Conservation (phyloP, 306 rosid species). For the Castanopsis chinensis region DNA sequence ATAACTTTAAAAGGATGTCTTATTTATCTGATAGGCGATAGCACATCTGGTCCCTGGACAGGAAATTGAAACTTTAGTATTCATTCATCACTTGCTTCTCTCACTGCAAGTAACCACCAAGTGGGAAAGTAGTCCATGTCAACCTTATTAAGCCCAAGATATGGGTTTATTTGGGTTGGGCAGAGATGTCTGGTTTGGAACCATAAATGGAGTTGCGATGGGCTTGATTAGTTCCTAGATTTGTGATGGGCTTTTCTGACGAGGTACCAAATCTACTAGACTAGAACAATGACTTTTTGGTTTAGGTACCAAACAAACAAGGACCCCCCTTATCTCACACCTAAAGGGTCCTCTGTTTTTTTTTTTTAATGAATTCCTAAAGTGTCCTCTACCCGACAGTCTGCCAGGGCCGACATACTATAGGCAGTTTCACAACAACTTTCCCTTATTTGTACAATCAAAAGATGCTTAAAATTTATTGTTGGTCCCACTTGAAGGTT, state of each 20-base stretch:
- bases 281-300: conserved; percentile 10
- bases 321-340: conserved; percentile 19
- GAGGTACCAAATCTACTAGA: background rate
- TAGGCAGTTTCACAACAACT: conserved; percentile 40
- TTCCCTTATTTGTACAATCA: conserved; percentile 30
- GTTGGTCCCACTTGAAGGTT: conserved; percentile 30
- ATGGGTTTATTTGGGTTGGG: background rate
- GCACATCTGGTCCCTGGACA: background rate
- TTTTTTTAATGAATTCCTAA: no score
- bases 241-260: background rate
- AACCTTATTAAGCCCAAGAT: background rate
- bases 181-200: background rate
- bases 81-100: background rate
- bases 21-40: background rate
- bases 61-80: background rate
- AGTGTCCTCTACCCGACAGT: conserved; percentile 8
- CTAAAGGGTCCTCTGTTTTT: background rate
- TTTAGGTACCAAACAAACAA: conserved; percentile 8
- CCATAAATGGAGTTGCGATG: background rate
- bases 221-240: background rate
- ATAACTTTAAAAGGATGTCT: background rate
- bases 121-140: background rate
- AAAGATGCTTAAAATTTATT: conserved; percentile 19
- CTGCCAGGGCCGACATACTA: conserved; percentile 37
- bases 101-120: background rate